A percentile compares a stretch with the other conserved stretches of the same genome.
phyloP scores from a whole-genome alignment of 1,284 basidiomycete species.

The Limonomyces culmigenus region DNA sequence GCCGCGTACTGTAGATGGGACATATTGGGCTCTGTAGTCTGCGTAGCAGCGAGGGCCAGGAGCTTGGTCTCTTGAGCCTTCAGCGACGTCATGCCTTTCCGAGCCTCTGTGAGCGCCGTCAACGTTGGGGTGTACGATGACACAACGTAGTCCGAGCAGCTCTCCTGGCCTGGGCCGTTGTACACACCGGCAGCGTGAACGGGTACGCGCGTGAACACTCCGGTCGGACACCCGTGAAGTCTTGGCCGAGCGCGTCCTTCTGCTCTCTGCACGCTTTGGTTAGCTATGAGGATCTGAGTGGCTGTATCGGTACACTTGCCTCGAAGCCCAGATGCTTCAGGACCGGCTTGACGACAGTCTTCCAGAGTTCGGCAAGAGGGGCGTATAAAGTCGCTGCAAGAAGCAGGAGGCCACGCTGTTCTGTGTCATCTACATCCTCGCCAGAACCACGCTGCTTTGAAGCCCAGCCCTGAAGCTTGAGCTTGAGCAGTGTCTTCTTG shows the following conservation, averaged over 20 bases:
- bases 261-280: neutral
- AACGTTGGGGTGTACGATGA: slow-evolving; percentile 1
- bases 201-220: slow-evolving; percentile 4
- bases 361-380: neutral
- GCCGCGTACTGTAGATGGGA: neutral
- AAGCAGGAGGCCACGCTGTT: neutral
- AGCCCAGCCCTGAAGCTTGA: neutral
- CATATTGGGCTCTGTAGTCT: neutral
- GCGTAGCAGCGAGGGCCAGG: too few species aligned
- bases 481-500: neutral
- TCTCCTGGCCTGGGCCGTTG: neutral
- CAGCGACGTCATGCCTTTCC: neutral
- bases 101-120: neutral
- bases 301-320: neutral
- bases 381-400: neutral
- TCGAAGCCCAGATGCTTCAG: neutral
- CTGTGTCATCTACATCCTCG: neutral
- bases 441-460: neutral
- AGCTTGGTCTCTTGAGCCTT: too few species aligned
- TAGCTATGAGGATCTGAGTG: neutral
- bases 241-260: neutral
- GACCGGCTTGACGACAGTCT: neutral
- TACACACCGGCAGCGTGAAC: slow-evolving; percentile 5
- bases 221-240: slow-evolving; percentile 5
- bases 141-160: neutral